phyloP scores from a whole-genome alignment of 2,329 filamentous ascomycete species.

The Passalora sequoiae region DNA sequence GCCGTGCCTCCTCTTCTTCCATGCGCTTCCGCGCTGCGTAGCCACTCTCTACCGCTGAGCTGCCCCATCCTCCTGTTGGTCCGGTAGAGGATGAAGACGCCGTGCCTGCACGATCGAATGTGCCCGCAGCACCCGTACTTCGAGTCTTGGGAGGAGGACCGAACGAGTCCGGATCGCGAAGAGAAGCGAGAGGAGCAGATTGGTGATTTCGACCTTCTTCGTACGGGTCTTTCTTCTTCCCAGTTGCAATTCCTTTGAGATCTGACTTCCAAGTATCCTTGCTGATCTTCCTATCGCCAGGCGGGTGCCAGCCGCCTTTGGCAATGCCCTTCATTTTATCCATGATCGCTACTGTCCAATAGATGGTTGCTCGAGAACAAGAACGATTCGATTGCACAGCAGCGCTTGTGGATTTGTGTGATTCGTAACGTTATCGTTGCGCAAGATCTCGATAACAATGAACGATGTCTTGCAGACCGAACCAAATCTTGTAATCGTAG shows the following conservation, averaged over 20 bases:
- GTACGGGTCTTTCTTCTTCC: constrained; percentile 39
- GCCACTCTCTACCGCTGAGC: constrained; percentile 36
- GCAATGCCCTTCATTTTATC: constrained; percentile 36
- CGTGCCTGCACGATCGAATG: constrained; percentile 32
- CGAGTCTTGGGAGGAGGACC: constrained; percentile 66
- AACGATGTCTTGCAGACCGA: neutral
- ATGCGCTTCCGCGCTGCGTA: constrained; percentile 18
- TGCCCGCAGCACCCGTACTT: constrained; percentile 31
- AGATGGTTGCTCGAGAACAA: neutral
- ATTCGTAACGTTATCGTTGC: neutral
- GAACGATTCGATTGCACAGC: neutral
- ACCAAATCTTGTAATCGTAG: no score
- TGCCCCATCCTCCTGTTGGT: constrained; percentile 40
- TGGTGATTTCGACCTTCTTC: constrained; percentile 47
- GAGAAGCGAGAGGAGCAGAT: constrained; percentile 59
- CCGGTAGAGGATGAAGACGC: constrained; percentile 22
- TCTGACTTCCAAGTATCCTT: constrained; percentile 50
- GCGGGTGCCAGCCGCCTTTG: constrained; percentile 49
- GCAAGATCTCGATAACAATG: neutral
- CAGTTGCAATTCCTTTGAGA: constrained; percentile 42
- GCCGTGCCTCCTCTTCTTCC: constrained; percentile 27
- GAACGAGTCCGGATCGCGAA: constrained; percentile 69
- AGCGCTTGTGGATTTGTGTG: neutral
- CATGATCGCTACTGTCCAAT: constrained; percentile 12
- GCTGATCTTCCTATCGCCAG: constrained; percentile 45